A percentile compares a stretch with the other conserved stretches of the same genome.
These are phyloP conservation scores for Ustilaginoidea virens DNA, from an alignment of 2,329 filamentous ascomycete species.

Conservation along the genomic window DNA sequence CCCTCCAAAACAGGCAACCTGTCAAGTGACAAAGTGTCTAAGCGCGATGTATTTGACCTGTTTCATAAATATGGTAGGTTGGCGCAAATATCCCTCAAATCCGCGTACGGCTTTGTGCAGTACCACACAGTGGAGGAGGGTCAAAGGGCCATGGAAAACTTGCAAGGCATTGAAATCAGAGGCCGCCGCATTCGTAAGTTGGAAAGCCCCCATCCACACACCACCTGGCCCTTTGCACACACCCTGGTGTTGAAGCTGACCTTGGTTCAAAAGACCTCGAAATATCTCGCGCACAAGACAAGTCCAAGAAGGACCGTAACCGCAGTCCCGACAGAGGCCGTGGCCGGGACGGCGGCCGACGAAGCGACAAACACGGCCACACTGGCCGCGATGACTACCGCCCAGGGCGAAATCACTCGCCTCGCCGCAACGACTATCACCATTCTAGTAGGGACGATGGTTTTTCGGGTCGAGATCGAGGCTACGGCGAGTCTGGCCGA, in stretches of 20 bases:
- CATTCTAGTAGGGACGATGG: slow-evolving; percentile 44
- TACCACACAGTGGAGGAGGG: slow-evolving; percentile 69
- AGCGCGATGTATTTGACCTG: slow-evolving; percentile 82
- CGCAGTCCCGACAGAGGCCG: slow-evolving; percentile 45
- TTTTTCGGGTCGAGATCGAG: slow-evolving; percentile 34
- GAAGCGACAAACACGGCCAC: slow-evolving; percentile 32
- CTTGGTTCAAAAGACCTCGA: slow-evolving; percentile 57
- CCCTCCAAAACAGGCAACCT: slow-evolving; percentile 63
- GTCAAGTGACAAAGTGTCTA: slow-evolving; percentile 82
- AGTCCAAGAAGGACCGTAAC: slow-evolving; percentile 43
- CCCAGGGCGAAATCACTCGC: slow-evolving; percentile 42
- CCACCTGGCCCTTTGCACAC: no score
- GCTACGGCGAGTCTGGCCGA: slow-evolving; percentile 23
- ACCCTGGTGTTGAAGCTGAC: background rate
- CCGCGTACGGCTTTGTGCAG: slow-evolving; percentile 93
- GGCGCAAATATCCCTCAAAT: slow-evolving; percentile 91
- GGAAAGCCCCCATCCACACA: slow-evolving; percentile 12
- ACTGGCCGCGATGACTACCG: slow-evolving; percentile 47
- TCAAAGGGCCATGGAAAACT: slow-evolving; percentile 53
- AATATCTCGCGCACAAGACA: slow-evolving; percentile 76
- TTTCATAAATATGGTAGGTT: slow-evolving; percentile 77
- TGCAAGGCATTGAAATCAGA: slow-evolving; percentile 69
- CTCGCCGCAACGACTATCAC: slow-evolving; percentile 40
- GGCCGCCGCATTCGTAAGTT: slow-evolving; percentile 86
- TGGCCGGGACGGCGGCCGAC: slow-evolving; percentile 26